These are phyloP conservation scores for Cytospora leucostoma DNA, from an alignment of 2,329 filamentous ascomycete species.

Conservation along the genomic window DNA sequence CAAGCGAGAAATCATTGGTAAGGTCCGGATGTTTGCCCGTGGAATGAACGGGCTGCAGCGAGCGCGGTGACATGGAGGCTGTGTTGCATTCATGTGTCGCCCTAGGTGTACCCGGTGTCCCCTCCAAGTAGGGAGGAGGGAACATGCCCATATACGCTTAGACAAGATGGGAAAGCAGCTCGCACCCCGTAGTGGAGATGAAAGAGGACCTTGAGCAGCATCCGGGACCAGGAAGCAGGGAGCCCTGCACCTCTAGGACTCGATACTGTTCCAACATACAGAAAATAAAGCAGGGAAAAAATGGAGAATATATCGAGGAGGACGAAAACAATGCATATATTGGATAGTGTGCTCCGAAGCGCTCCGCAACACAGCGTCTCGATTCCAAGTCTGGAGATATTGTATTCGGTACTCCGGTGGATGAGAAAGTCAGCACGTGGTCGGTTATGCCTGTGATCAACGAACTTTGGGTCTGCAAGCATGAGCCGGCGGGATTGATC, in stretches of 20 bases:
- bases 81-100: not conserved
- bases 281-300: not conserved
- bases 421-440: not conserved
- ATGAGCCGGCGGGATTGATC: not conserved
- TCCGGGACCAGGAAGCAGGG: not conserved
- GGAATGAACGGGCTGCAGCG: not conserved
- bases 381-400: not conserved
- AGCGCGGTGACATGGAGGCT: not conserved
- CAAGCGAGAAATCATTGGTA: not conserved
- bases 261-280: not conserved
- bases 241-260: not conserved
- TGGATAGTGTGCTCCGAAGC: not conserved
- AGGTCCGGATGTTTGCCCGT: not conserved
- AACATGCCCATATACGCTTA: conserved; percentile 12
- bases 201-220: not conserved
- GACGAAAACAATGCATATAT: not conserved
- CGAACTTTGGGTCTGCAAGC: not conserved
- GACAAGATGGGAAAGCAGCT: conserved; percentile 24
- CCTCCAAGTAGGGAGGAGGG: not conserved
- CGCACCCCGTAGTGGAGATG: conserved; percentile 6
- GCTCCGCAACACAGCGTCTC: not conserved
- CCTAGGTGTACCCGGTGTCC: not conserved
- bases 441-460: not conserved
- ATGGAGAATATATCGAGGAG: not conserved
- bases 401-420: not conserved